Percentiles rank a stretch among this genome's conserved stretches.
These are phyloP conservation scores for Nicotiana tabacum DNA, from an alignment of 257 asterid genomes.

Conservation along the genomic window DNA sequence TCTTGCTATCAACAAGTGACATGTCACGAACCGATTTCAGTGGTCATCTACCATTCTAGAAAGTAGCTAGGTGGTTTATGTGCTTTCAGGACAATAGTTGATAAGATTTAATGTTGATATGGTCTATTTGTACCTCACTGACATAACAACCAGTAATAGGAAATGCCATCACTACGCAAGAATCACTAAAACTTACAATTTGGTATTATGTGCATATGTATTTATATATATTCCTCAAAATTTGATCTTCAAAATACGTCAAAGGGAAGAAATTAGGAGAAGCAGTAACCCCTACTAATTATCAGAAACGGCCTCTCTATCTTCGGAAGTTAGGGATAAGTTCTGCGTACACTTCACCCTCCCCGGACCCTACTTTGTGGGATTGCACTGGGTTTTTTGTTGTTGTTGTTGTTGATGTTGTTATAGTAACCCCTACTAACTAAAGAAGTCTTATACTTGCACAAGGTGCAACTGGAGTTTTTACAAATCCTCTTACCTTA, in stretches of 20 bases:
- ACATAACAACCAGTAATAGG: not conserved
- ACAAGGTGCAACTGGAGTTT: not conserved
- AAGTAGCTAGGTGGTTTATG: not conserved
- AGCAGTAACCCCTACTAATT: no score
- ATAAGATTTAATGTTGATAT: not conserved
- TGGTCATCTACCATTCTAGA: not conserved
- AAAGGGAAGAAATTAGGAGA: no score
- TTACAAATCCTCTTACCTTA: not conserved
- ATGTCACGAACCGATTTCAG: not conserved
- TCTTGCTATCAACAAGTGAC: constrained; percentile 42
- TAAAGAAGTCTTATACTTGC: not conserved
- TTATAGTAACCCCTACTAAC: not conserved
- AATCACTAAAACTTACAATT: not conserved
- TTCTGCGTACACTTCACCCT: no score
- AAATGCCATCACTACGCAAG: not conserved
- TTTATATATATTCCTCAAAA: no score
- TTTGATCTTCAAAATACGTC: no score
- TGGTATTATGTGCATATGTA: not conserved
- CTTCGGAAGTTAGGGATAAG: no score
- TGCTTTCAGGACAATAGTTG: not conserved
- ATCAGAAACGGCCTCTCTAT: no score
- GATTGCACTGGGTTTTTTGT: no score
- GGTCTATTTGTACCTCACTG: not conserved
- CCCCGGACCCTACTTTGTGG: no score
- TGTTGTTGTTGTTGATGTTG: no score